Evolutionary conservation across 805 yeast genomes (phyloP), one percentile per base, ranked within the genome.

Genomic region (Candida bentonensis): DNA sequence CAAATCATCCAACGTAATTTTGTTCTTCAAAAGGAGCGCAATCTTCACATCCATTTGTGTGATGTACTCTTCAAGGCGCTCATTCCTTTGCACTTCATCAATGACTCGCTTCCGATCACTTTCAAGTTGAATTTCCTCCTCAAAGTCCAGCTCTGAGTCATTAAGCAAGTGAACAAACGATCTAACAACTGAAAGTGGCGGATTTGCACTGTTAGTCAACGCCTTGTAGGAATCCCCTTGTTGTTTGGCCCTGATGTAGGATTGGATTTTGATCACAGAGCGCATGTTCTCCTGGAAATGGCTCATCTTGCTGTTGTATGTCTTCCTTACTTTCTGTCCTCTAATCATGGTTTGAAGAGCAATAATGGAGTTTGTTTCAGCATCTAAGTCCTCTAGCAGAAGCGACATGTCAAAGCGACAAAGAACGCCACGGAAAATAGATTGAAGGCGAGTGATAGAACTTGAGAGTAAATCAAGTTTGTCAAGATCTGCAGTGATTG

Each of bases 41-140:
- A 84, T 73, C 56, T 87, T 87, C 48, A 82, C 74, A 50, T 86
- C 86, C 48, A 87, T 67, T 53, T 82, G 80, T 48, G 82, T 81
- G 46, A 88, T 75, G 47, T 78, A 79, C 43, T 72, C 72, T 60
- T 88, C 94, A 52, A 85, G 64, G 27, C 70, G 73, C 50, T 79
- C 89, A 53, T 84, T 85, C 21, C 68, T 67, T 46, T 73, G 70
- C n/a, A 88, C 81, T 46, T 74, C 79, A 28, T 76, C 79, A 42
- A 79, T 73, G 28, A 89, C 81, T 25, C 70, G 64, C 44, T 83
- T 86, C 54, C 84, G 79, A 46, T 73, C 59, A 43, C 72, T 74
- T 41, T 83, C 83, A 36, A 87, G 63, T 45, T 71, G 74, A 48
- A 81, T 68, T 52, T 86, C 95, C 48, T 82, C 80, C 43, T 78